phyloP scores from a whole-genome alignment of 352 stramenopile species.

The Globisporangium irregulare region DNA sequence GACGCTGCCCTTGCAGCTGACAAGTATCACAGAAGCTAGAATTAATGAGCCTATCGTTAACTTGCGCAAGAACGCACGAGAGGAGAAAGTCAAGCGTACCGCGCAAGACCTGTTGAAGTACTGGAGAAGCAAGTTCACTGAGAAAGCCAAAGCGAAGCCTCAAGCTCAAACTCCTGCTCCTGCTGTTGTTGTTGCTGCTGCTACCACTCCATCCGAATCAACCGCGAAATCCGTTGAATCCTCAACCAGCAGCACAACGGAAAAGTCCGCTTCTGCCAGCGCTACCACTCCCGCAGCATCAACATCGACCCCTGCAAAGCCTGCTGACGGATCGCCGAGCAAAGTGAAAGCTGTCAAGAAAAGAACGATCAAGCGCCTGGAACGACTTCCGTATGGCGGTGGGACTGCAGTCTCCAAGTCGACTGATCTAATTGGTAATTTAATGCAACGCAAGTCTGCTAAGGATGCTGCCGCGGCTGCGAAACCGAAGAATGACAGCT shows the following conservation, averaged over 20 bases:
- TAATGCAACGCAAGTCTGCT: constrained; percentile 80
- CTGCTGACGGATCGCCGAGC: constrained; percentile 18
- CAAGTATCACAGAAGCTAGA: constrained; percentile 82
- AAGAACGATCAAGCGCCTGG: constrained; percentile 73
- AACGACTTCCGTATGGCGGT: constrained; percentile 62
- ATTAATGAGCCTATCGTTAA: constrained; percentile 90
- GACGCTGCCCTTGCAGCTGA: constrained; percentile 75
- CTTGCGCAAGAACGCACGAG: constrained; percentile 70
- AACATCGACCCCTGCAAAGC: constrained; percentile 9
- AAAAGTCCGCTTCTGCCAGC: not conserved
- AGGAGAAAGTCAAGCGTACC: constrained; percentile 75
- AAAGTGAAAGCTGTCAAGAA: constrained; percentile 55
- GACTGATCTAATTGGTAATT: constrained; percentile 75
- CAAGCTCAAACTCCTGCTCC: constrained; percentile 7
- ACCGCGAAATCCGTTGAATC: constrained; percentile 1
- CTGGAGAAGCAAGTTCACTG: constrained; percentile 82
- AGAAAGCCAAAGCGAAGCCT: constrained; percentile 79
- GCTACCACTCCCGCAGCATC: not conserved
- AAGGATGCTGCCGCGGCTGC: constrained; percentile 45
- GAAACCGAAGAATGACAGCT: constrained; percentile 33
- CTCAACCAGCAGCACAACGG: not conserved
- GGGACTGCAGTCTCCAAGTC: constrained; percentile 64
- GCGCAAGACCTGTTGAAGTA: constrained; percentile 85
- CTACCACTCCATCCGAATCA: constrained; percentile 11
- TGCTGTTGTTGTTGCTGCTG: constrained; percentile 11